These are phyloP conservation scores for Blastobotrys persicus DNA, from an alignment of 1,139 yeast genomes.

Conservation along the genomic window DNA sequence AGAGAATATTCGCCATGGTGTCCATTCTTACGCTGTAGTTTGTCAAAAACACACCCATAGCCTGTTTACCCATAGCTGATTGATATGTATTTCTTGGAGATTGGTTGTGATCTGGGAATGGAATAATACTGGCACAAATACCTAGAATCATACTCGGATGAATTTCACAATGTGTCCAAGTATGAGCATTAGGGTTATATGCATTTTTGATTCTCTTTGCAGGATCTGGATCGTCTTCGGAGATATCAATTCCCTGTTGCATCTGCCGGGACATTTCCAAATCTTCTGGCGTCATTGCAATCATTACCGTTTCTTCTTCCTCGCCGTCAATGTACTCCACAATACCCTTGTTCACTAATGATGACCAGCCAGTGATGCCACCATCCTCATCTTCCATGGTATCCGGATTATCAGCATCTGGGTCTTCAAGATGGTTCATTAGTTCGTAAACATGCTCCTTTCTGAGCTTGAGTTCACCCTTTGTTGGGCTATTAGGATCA, in stretches of 20 bases:
- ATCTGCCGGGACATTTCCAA: slow-evolving; percentile 64
- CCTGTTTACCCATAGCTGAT: slow-evolving; percentile 99
- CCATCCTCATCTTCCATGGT: slow-evolving; percentile 50
- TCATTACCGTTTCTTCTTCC: slow-evolving; percentile 96
- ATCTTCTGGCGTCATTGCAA: slow-evolving; percentile 99
- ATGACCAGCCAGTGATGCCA: slow-evolving; percentile 66
- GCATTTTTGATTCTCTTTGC: slow-evolving; percentile 85
- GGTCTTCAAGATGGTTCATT: slow-evolving; percentile 48
- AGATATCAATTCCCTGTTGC: slow-evolving; percentile 45
- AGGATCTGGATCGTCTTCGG: slow-evolving; percentile 58
- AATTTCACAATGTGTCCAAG: slow-evolving; percentile 98
- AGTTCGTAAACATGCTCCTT: slow-evolving; percentile 80
- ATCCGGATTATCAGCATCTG: slow-evolving; percentile 39
- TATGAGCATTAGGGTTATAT: slow-evolving; percentile 63
- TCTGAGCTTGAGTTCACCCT: slow-evolving; percentile 76
- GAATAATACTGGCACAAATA: slow-evolving; percentile 97
- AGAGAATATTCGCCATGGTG: slow-evolving; percentile 96
- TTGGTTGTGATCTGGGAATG: slow-evolving; percentile 99
- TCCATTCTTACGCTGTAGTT: slow-evolving; percentile 98
- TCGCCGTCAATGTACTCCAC: slow-evolving; percentile 96
- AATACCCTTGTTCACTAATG: slow-evolving; percentile 78
- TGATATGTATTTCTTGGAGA: slow-evolving; percentile 99
- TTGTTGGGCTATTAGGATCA: slow-evolving; percentile 63
- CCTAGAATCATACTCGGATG: slow-evolving; percentile 99
- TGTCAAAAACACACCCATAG: slow-evolving; percentile 99